Evolutionary conservation across 2,329 filamentous ascomycete species (phyloP).

Genomic region (Alternaria metachromatica): DNA sequence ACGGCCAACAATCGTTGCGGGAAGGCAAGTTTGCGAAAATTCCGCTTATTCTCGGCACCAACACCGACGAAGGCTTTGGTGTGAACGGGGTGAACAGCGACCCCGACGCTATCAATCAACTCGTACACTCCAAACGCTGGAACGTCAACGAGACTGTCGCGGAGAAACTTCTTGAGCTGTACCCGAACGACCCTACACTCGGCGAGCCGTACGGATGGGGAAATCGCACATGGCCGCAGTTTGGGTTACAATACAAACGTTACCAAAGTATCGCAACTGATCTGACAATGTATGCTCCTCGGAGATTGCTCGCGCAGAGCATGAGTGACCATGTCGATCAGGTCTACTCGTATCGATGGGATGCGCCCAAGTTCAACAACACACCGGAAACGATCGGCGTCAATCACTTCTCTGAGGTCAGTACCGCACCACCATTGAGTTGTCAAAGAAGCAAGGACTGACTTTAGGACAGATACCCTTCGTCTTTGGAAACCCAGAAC

Average conservation of each 20-base stretch:
- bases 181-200: conserved; percentile 50
- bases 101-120: conserved; percentile 37
- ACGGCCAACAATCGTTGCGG: conserved; percentile 42
- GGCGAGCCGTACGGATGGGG: conserved; percentile 52
- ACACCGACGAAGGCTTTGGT: conserved; percentile 69
- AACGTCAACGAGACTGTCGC: conserved; percentile 31
- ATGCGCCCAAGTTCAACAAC: conserved; percentile 40
- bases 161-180: conserved; percentile 29
- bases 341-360: conserved; percentile 42
- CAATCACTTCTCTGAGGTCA: conserved; percentile 40
- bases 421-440: neutral
- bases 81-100: conserved; percentile 59
- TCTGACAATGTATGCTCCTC: conserved; percentile 38
- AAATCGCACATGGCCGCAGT: conserved; percentile 38
- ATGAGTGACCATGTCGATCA: conserved; percentile 29
- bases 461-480: conserved; percentile 32
- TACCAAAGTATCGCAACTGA: conserved; percentile 40
- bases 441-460: neutral
- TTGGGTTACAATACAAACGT: conserved; percentile 36
- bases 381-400: conserved; percentile 35
- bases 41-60: conserved; percentile 67
- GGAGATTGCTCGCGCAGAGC: conserved; percentile 28
- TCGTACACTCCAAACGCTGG: conserved; percentile 44
- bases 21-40: conserved; percentile 67
- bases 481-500: conserved; percentile 37